Base-by-base conservation (phyloP, 2,329 filamentous ascomycete species). In the Ophiostoma sp. region DNA sequence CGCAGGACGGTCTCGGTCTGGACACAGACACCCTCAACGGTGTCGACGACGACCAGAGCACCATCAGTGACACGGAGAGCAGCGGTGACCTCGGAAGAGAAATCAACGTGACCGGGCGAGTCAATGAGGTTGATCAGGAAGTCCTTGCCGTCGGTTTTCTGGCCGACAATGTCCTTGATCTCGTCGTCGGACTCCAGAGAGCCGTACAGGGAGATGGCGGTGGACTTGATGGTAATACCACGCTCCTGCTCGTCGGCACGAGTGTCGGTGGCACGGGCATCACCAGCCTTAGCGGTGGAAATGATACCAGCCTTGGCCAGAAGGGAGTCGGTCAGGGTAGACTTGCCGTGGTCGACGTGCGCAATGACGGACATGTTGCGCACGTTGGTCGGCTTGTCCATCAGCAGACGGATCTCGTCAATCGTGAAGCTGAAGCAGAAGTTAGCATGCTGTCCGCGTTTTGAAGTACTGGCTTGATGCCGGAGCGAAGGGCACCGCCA, bases 111-210 rank as follows among this genome's bases (percentile, higher is more conserved):
- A 88, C 95, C 95, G 73, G 95, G 95, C 71, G 95, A 99, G 84
- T 99, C 95, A 81, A 99, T 99, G 83, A 99, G 87, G 90, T 99
- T 99, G 89, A 99, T 96, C 86, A 99, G 87, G 90, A 99, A 99
- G 81, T 97, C 92, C 81, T 89, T 90, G 82, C 95, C 95, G 73
- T 93, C 87, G 75, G 92, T 91, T 84, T 92, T 90, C 83, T 93
- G 87, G 80, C 89, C 88, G 75, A 90, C 89, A 75, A 98, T 93
- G 79, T 99, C 95, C 88, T 97, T 96, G 74, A 97, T 79, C 79
- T 98, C 95, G 70, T 97, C 94, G 65, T 86, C 83, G 75, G 91
- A 88, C 71, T 85, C 82, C 74, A 99, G 88, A 76, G 88, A 84
- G 79, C 92, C 93, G 84, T 95, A 99, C 78, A 99, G 89, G 76